Percentiles rank a stretch among this genome's conserved stretches.
phyloP scores from a whole-genome alignment of 1,284 basidiomycete genomes.

The Naganishia sp. region DNA sequence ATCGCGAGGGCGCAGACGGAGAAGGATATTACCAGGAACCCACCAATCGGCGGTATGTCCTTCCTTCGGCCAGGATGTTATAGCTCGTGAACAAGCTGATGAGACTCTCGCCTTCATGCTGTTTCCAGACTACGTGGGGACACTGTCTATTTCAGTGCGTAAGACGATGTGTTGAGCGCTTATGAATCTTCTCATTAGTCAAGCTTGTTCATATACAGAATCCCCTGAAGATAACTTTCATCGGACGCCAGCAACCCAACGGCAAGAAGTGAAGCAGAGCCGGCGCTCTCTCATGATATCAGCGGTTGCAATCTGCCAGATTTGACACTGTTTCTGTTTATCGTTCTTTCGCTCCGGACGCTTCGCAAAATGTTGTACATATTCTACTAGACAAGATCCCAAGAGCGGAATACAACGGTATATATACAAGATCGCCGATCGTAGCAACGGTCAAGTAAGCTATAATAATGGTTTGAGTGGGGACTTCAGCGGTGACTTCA shows the following conservation, averaged over 20 bases:
- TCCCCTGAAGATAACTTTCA: slow-evolving; percentile 32
- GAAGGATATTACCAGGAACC: slow-evolving; percentile 28
- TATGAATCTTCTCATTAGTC: neutral
- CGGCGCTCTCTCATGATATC: neutral
- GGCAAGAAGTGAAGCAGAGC: slow-evolving; percentile 3
- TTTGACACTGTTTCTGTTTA: no score
- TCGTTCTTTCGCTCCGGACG: no score
- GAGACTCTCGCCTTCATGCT: neutral
- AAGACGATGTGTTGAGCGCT: no score
- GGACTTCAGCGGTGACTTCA: neutral
- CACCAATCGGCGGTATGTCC: slow-evolving; percentile 31
- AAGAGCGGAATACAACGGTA: slow-evolving; percentile 10
- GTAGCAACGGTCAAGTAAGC: no score
- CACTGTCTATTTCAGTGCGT: slow-evolving; percentile 30
- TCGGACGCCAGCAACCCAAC: slow-evolving; percentile 21
- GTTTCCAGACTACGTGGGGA: slow-evolving; percentile 28
- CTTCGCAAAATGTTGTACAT: slow-evolving; percentile 7
- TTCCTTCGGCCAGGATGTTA: neutral
- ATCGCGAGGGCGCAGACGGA: slow-evolving; percentile 28
- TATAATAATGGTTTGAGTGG: no score
- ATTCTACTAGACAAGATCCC: slow-evolving; percentile 1
- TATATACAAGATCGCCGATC: no score
- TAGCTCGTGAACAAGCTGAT: neutral
- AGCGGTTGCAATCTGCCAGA: neutral
- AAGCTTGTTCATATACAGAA: slow-evolving; percentile 17